Base-by-base conservation (phyloP, 495 filamentous ascomycete species). In the Oleoguttula mirabilis region DNA sequence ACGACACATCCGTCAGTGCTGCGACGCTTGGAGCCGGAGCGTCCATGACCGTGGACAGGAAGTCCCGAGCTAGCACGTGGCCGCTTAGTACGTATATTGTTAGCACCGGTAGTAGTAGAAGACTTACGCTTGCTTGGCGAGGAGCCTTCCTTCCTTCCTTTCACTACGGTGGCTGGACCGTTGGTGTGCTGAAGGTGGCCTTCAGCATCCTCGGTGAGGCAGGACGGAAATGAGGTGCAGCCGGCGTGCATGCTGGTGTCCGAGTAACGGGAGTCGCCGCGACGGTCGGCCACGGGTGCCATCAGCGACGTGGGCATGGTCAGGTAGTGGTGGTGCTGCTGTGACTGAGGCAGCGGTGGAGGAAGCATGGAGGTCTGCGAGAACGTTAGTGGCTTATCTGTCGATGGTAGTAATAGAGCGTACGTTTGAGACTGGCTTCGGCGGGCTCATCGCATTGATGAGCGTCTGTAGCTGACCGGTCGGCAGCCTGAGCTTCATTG, bases 241-340 rank as follows among this genome's bases (percentile, higher is more conserved):
- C 37, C 38, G 27, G 32, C 22, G 24, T 54, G 51, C 51, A 54
- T 54, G 43, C 51, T 54, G 32, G 51, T 32, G 31, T 54, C 51
- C 4, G 43, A 47, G 48, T 38, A 42, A 21, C 41, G 27, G n/a
- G 47, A 51, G 16, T 37, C 22, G 10, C 10, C 43, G 16, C 48
- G 47, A n/a, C n/a, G n/a, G n/a, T n/a, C n/a, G n/a, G n/a, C n/a
- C n/a, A n/a, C n/a, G n/a, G n/a, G n/a, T n/a, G n/a, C n/a, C n/a
- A n/a, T n/a, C n/a, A n/a, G n/a, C n/a, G n/a, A n/a, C n/a, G n/a
- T n/a, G n/a, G n/a, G n/a, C n/a, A n/a, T n/a, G n/a, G n/a, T n/a
- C n/a, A n/a, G n/a, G n/a, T n/a, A n/a, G n/a, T n/a, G n/a, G n/a
- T n/a, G n/a, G n/a, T n/a, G n/a, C n/a, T n/a, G n/a, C 24, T 10